phyloP scores from a whole-genome alignment of 2,329 filamentous ascomycete species.

The Fusarium sororula region DNA sequence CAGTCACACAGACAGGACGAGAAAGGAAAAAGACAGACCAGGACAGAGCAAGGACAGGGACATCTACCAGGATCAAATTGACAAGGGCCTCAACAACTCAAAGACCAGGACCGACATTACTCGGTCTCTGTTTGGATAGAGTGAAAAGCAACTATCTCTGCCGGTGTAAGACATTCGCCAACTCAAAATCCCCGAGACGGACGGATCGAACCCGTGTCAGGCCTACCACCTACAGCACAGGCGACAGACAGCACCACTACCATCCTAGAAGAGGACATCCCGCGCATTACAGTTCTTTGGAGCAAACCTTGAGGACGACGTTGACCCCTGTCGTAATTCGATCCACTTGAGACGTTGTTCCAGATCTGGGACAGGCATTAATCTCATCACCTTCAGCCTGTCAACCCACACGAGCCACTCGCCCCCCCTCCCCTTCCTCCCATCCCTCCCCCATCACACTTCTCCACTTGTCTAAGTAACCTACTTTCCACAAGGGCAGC shows the following conservation, averaged over 20 bases:
- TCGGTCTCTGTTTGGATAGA: conserved; percentile 13
- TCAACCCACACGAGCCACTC: conserved; percentile 32
- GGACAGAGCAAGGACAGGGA: conserved; percentile 27
- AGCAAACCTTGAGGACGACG: conserved; percentile 13
- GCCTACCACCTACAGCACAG: not conserved
- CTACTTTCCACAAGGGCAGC: conserved; percentile 35
- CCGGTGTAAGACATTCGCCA: conserved; percentile 40
- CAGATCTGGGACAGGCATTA: conserved; percentile 41
- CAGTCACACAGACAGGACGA: conserved; percentile 28
- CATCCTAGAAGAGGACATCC: not conserved
- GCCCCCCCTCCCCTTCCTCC: conserved; percentile 9
- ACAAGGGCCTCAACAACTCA: conserved; percentile 23
- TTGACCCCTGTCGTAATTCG: conserved; percentile 31
- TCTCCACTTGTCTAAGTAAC: conserved; percentile 38
- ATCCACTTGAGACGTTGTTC: conserved; percentile 41
- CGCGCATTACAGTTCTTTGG: conserved; percentile 18
- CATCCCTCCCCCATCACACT: conserved; percentile 25
- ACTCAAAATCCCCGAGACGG: conserved; percentile 40
- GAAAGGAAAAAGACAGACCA: conserved; percentile 30
- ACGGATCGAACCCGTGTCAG: conserved; percentile 17
- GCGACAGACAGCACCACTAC: not conserved
- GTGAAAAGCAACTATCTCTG: conserved; percentile 13
- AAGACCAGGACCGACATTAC: conserved; percentile 22
- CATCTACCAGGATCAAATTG: not conserved
- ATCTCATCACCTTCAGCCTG: conserved; percentile 30